Base-by-base conservation (phyloP, 2,329 filamentous ascomycete species). In the Bipolaris sorokiniana region DNA sequence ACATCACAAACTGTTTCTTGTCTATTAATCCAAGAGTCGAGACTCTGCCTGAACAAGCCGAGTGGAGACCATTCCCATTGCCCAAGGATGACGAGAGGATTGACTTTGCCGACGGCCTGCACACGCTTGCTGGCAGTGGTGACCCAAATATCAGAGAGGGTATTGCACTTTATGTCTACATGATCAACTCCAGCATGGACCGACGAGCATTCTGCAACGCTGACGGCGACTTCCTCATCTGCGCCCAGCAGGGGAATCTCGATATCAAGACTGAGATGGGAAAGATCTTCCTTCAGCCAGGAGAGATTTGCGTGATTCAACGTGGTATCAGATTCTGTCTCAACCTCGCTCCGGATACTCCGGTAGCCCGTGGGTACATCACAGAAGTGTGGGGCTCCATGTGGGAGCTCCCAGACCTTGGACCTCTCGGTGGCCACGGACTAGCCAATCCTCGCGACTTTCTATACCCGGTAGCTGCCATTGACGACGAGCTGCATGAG, bases 141-240 rank as follows among this genome's bases (percentile, higher is more conserved):
- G 81, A 84, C 40, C 78, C 82, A 5, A 83, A 79, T n/a, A 73
- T 81, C 26, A 73, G 76, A 52, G 80, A 83, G 53, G 82, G 82
- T 6, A 68, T 83, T 20, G 81, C 81, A 3, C 70, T 81, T 1
- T 81, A 83, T 62, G 75, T 83, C 33, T 84, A 83, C 64, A 74
- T 76, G 58, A 76, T 80, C 62, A 83, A 82, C 60, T 66, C 70
- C 1, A 77, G 71, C 47, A 84, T 84, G 82, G 68, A 71, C 3
- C 71, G 74, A 5, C 72, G 78, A 34, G 79, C 81, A 0, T 82
- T 82, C 59, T 78, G 76, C 63, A 83, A 81, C 64, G 72, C 74
- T 3, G 75, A 77, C 45, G 75, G 75, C 28, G 75, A 77, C 60
- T 76, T 76, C 49, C 69, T 76, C 20, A 72, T 77, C 50, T 72